Base-by-base conservation (phyloP, 2,329 filamentous ascomycete genomes). In the Cercospora sojina region DNA sequence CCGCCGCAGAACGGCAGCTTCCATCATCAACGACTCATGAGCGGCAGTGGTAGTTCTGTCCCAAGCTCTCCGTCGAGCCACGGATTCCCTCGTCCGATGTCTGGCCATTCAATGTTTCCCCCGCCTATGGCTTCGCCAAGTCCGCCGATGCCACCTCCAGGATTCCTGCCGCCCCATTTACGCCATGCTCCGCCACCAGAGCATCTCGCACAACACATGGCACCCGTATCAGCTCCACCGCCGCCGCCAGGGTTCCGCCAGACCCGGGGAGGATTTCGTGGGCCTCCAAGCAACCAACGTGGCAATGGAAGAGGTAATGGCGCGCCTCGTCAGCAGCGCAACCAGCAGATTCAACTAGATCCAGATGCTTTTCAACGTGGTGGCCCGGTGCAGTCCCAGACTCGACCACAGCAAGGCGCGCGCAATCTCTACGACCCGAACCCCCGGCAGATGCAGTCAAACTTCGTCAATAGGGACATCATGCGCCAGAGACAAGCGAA, bases 401-500 rank as follows among this genome's bases (percentile, higher is more conserved):
- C 59, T 20, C 67, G 66, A 41, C 70, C 67, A 23, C 64, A 65
- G 18, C 63, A 62, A 31, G 55, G 57, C 9, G 60, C 64, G 53
- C 73, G 72, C 25, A 72, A 73, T 51, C 62, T 76, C 16, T 77
- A 71, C 62, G 70, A 76, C 59, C 74, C 75, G 16, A 72, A 73
- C 47, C 62, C 64, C 32, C 62, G 64, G 16, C 62, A 60, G 9
- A 47, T 56, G 16, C 68, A 69, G 3, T 65, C 67, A 23, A 25
- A 65, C 47, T 57, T 31, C n/a, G 51, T 64, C 51, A 64, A 27
- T 13, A 38, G 58, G 38, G 66, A 65, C 38, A 62, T 74, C 55
- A 32, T 56, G 2, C 70, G 72, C n/a, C 66, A 76, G 31, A 68
- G 71, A n/a, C 80, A 83, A 67, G 72, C 74, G 18, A 68, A 78